Conservation (phyloP, 2,329 filamentous ascomycete species). For the Aspergillus phoenicis region DNA sequence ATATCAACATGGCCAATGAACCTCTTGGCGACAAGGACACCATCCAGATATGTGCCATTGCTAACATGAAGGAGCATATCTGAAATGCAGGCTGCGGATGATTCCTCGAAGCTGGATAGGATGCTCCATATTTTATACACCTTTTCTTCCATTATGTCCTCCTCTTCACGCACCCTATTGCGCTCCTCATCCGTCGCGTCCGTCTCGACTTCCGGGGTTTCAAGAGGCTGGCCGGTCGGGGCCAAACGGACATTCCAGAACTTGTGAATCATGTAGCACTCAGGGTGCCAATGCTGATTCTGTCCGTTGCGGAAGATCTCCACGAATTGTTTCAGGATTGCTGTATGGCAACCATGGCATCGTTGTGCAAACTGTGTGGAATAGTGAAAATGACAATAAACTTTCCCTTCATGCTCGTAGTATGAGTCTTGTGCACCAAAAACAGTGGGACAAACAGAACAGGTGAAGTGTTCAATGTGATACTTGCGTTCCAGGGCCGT, state of each 20-base stretch:
- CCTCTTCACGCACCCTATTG: conserved; percentile 75
- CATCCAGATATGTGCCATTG: conserved; percentile 94
- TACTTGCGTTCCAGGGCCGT: conserved; percentile 97
- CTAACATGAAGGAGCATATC: conserved; percentile 99
- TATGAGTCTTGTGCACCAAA: conserved; percentile 98
- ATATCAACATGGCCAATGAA: conserved; percentile 97
- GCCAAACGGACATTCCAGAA: conserved; percentile 97
- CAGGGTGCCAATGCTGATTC: conserved; percentile 98
- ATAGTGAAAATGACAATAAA: conserved; percentile 99
- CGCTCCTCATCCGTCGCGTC: conserved; percentile 69
- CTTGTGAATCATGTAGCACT: conserved; percentile 99
- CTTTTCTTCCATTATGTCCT: conserved; percentile 96
- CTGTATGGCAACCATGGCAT: conserved; percentile 95
- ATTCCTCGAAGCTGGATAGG: conserved; percentile 94
- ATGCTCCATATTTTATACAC: conserved; percentile 99
- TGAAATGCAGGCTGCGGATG: conserved; percentile 95
- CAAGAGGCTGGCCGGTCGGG: conserved; percentile 57
- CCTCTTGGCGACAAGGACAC: conserved; percentile 88
- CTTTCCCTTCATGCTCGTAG: conserved; percentile 94
- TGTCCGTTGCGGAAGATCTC: conserved; percentile 98
- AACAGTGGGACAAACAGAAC: conserved; percentile 94
- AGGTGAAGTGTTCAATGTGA: conserved; percentile 98
- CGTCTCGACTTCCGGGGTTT: conserved; percentile 49
- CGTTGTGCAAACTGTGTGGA: conserved; percentile 95
- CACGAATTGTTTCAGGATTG: conserved; percentile 97